Base-by-base conservation (phyloP, 2,329 filamentous ascomycete genomes). In the Cordyceps javanica region DNA sequence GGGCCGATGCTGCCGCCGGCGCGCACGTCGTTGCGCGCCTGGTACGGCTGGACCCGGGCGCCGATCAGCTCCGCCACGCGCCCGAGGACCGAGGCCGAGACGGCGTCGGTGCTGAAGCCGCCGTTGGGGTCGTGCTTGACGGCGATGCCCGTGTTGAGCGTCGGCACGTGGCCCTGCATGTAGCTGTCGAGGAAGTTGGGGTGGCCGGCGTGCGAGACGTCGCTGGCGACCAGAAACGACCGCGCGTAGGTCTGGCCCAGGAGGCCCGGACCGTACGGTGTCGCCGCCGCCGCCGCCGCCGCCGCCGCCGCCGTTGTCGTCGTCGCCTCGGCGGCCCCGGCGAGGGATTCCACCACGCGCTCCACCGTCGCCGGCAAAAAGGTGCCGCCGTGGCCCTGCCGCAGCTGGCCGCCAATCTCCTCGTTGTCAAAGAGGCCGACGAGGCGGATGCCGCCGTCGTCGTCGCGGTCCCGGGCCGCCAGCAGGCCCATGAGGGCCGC, bases 391-490 rank as follows among this genome's bases (percentile, higher is more conserved):
- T 94, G 94, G 60, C 94, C 94, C 74, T 97, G 93, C 57, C 93
- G 89, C 53, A 97, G 83, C 10, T 90, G 79, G 25, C 89, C 94
- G 59, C 94, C 94, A 60, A 99, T 95, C 72, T 99, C 94, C 72
- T 97, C 94, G 66, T 97, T 89, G 68, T 97, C 94, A 68, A 97
- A 97, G 65, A 96, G 86, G n/a, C 88, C 91, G 38, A 95, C 90
- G 56, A 97, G 80, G 73, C 94, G 95, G 72, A 97, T 85, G 57
- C 87, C 82, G n/a, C 86, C 81, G 60, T 87, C 82, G 9, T 76
- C 70, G 1, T 81, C 75, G 64, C 71, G 77, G 36, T 79, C 74
- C 13, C 82, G 76, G n/a, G 86, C 85, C 52, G 87, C 84, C 25
- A 97, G 78, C 0, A 99, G 84, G 3, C 85, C 92, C 71, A 92